Conservation (phyloP, 306 rosid genomes). For the Phaseolus lunatus region DNA sequence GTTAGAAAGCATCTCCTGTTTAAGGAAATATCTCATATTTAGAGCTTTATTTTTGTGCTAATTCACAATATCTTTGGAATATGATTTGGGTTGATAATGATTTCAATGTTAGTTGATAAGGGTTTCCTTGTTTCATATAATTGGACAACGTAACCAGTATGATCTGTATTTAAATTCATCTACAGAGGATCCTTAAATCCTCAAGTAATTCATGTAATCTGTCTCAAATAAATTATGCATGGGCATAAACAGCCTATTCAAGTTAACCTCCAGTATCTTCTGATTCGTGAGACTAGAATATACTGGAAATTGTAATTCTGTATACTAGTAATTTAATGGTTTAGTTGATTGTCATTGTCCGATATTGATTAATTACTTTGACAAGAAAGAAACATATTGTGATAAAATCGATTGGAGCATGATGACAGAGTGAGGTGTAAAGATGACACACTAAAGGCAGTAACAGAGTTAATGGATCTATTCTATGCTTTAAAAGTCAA, state of each 20-base stretch:
- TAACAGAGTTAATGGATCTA: background rate
- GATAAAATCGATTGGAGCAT: background rate
- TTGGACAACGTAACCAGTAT: background rate
- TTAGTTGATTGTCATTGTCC: background rate
- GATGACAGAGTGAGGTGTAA: background rate
- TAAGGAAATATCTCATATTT: conserved; percentile 3
- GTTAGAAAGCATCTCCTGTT: background rate
- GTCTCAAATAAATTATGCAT: background rate
- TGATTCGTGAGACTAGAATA: conserved; percentile 5
- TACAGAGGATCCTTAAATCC: background rate
- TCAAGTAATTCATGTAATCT: background rate
- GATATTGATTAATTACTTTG: background rate
- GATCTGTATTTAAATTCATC: conserved; percentile 6
- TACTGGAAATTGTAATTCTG: background rate
- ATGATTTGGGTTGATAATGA: conserved; percentile 4
- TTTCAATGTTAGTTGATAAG: background rate
- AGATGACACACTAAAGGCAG: background rate
- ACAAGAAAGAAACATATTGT: conserved; percentile 2
- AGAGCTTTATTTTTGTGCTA: background rate
- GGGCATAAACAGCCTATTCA: background rate
- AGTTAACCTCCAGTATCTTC: background rate
- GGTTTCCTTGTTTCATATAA: background rate
- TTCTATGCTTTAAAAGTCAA: background rate
- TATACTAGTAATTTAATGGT: conserved; percentile 4
- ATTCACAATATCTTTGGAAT: background rate